These are phyloP conservation scores for Opeltia flavorubescens DNA, from an alignment of 495 filamentous ascomycete genomes.

Conservation along the genomic window DNA sequence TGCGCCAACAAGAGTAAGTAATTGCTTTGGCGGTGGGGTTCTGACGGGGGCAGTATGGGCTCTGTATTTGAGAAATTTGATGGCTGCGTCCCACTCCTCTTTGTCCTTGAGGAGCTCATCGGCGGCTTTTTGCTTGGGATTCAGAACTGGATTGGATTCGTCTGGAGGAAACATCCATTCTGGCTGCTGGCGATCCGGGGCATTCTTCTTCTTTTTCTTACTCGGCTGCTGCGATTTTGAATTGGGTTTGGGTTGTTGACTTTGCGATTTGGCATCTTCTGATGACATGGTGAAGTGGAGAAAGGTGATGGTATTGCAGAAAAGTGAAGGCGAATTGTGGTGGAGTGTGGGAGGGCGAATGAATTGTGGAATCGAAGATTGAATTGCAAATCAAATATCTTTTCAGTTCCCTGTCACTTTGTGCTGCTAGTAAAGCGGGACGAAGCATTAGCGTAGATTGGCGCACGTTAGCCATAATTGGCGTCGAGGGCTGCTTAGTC, in stretches of 20 bases:
- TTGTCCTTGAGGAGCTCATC: conserved; percentile 12
- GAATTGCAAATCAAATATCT: too few species aligned
- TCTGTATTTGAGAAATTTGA: conserved; percentile 15
- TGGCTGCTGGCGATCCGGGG: conserved; percentile 17
- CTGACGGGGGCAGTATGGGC: conserved; percentile 11
- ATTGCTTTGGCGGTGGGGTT: conserved; percentile 34
- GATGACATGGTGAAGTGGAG: not conserved
- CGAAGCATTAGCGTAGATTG: not conserved
- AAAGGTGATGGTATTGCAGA: too few species aligned
- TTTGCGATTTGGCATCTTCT: conserved; percentile 16
- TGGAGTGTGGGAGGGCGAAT: not conserved
- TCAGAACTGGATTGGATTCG: conserved; percentile 19
- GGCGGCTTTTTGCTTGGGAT: conserved; percentile 16
- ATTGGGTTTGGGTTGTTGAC: conserved; percentile 1
- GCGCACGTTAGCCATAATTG: too few species aligned
- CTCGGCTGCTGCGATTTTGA: not conserved
- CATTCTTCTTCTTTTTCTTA: conserved; percentile 25
- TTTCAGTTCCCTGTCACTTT: not conserved
- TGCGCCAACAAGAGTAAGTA: conserved; percentile 49
- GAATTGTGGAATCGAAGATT: too few species aligned
- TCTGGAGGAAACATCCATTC: conserved; percentile 20
- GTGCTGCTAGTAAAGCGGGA: conserved; percentile 2
- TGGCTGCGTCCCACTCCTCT: conserved; percentile 10
- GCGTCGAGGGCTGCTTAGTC: conserved; percentile 1
- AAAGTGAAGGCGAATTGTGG: too few species aligned